Percentiles rank a stretch among this genome's conserved stretches.
These are phyloP conservation scores for Phialemoniopsis sp. DNA, from an alignment of 2,329 filamentous ascomycete species.

Conservation along the genomic window DNA sequence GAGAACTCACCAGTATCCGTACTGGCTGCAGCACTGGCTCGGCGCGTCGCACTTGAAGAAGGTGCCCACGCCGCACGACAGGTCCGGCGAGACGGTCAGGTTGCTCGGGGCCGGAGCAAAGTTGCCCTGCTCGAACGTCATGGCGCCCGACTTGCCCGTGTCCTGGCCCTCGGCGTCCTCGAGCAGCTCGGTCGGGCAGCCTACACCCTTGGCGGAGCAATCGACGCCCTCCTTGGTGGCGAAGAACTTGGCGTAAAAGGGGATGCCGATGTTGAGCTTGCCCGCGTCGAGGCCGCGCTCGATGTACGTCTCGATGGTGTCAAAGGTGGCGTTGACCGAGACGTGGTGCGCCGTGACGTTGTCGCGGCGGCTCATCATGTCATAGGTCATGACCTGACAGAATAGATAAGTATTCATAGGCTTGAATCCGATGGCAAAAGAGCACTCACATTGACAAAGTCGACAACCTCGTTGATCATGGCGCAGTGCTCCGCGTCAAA, in stretches of 20 bases:
- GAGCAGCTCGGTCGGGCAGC: constrained; percentile 50
- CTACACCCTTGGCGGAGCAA: constrained; percentile 34
- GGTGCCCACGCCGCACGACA: constrained; percentile 12
- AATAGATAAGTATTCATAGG: not conserved
- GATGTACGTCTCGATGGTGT: constrained; percentile 56
- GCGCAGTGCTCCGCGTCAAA: constrained; percentile 56
- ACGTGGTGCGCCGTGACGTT: constrained; percentile 61
- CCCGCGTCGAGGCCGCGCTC: constrained; percentile 42
- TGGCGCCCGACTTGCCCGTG: constrained; percentile 47
- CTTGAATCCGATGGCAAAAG: not conserved
- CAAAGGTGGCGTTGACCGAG: constrained; percentile 50
- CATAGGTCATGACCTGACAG: constrained; percentile 55
- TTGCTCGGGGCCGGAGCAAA: constrained; percentile 9
- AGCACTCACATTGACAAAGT: constrained; percentile 59
- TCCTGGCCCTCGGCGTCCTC: constrained; percentile 57
- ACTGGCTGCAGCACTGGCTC: constrained; percentile 12
- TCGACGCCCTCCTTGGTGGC: constrained; percentile 39
- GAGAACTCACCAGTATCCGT: constrained; percentile 10
- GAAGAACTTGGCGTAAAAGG: constrained; percentile 67
- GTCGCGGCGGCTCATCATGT: constrained; percentile 67
- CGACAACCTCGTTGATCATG: constrained; percentile 52
- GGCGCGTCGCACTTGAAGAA: constrained; percentile 7
- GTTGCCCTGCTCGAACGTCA: constrained; percentile 32
- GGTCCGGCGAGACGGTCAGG: constrained; percentile 11
- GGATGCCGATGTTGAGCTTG: constrained; percentile 60